phyloP scores from a whole-genome alignment of 2,329 filamentous ascomycete genomes.

The Botrytis galanthina region DNA sequence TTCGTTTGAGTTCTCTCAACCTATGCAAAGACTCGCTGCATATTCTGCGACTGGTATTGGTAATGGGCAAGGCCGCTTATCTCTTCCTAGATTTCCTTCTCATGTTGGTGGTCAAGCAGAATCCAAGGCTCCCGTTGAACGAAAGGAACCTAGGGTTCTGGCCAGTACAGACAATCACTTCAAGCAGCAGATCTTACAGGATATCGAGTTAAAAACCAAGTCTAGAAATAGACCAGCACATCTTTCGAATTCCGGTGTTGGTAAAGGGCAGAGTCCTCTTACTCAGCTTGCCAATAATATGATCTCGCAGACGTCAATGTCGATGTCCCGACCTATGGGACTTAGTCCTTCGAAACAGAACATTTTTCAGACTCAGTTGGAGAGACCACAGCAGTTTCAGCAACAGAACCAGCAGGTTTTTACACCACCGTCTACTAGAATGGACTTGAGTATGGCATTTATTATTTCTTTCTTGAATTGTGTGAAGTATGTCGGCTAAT shows the following conservation, averaged over 20 bases:
- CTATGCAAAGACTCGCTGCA: background rate
- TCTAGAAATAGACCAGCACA: background rate
- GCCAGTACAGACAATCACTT: slow-evolving; percentile 35
- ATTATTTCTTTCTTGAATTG: background rate
- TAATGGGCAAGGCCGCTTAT: background rate
- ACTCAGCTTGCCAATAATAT: slow-evolving; percentile 32
- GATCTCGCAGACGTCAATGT: slow-evolving; percentile 27
- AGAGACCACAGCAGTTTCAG: slow-evolving; percentile 29
- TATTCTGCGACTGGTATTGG: background rate
- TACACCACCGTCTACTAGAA: slow-evolving; percentile 33
- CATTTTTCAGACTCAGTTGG: slow-evolving; percentile 24
- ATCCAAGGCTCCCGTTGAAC: background rate
- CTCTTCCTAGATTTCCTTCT: slow-evolving; percentile 8
- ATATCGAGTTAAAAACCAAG: slow-evolving; percentile 22
- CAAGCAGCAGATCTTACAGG: slow-evolving; percentile 26
- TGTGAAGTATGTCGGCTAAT: slow-evolving; percentile 24
- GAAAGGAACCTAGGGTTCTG: slow-evolving; percentile 24
- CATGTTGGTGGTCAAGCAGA: background rate
- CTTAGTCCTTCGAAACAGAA: slow-evolving; percentile 15
- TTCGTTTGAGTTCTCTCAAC: background rate
- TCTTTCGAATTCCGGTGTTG: background rate
- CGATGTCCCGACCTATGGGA: slow-evolving; percentile 18
- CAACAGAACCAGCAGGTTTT: slow-evolving; percentile 31
- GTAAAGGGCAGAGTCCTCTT: slow-evolving; percentile 21
- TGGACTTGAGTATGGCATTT: slow-evolving; percentile 26